phyloP scores from a whole-genome alignment of 2,329 filamentous ascomycete species.

The Aspergillus neoniger region DNA sequence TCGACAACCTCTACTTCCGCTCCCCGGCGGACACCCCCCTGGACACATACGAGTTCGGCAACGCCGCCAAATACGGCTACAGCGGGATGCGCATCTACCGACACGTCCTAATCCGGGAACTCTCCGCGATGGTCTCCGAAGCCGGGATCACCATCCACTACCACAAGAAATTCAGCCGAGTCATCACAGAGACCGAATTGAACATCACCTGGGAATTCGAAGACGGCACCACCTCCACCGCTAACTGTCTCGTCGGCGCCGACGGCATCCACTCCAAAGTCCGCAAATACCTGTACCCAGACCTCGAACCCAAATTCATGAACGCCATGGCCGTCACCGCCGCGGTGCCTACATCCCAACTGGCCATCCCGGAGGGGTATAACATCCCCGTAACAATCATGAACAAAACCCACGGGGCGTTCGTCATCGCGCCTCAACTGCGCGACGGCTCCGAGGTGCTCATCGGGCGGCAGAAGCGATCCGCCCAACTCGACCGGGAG shows the following conservation, averaged over 20 bases:
- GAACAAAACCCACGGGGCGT: slow-evolving; percentile 47
- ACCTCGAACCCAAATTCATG: slow-evolving; percentile 53
- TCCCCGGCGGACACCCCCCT: slow-evolving; percentile 39
- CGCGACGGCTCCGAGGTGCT: slow-evolving; percentile 53
- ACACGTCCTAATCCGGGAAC: slow-evolving; percentile 52
- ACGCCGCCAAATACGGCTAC: slow-evolving; percentile 54
- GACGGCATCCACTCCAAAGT: slow-evolving; percentile 64
- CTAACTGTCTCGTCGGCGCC: slow-evolving; percentile 55
- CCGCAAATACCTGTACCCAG: slow-evolving; percentile 54
- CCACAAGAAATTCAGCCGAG: slow-evolving; percentile 49
- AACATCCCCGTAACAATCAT: slow-evolving; percentile 49
- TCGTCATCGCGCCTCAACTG: slow-evolving; percentile 54
- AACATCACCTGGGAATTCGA: slow-evolving; percentile 52
- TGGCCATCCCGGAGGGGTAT: slow-evolving; percentile 41
- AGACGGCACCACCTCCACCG: slow-evolving; percentile 46
- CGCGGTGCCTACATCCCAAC: slow-evolving; percentile 40
- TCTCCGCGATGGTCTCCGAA: slow-evolving; percentile 44
- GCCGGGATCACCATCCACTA: slow-evolving; percentile 48
- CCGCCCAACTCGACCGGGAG: slow-evolving; percentile 41
- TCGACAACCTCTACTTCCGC: slow-evolving; percentile 52
- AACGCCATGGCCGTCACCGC: slow-evolving; percentile 49
- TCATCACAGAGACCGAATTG: slow-evolving; percentile 45
- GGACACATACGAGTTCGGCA: slow-evolving; percentile 52
- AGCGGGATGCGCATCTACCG: slow-evolving; percentile 58
- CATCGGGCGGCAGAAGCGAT: slow-evolving; percentile 49